These are phyloP conservation scores for Paramicrosporidium saccamoebae DNA, from an alignment of 371 early-diverging fungal genomes.

Conservation along the genomic window DNA sequence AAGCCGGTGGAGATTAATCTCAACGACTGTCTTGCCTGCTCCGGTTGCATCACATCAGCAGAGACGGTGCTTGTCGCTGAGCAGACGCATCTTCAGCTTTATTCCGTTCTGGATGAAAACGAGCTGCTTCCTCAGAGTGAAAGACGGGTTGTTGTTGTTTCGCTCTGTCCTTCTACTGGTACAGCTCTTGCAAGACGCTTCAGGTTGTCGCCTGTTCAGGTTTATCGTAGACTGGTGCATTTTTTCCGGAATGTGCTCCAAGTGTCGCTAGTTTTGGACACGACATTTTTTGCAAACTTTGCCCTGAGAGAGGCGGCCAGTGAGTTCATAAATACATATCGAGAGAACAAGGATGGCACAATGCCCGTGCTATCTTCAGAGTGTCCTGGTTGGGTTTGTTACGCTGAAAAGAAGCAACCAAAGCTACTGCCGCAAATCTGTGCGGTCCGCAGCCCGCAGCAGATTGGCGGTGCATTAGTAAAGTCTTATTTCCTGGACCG, in stretches of 20 bases:
- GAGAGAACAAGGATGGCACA: background rate
- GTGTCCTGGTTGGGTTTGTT: constrained; percentile 87
- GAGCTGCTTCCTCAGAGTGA: constrained; percentile 8
- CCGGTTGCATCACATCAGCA: constrained; percentile 89
- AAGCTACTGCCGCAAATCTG: constrained; percentile 44
- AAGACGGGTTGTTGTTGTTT: background rate
- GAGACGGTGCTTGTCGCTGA: constrained; percentile 61
- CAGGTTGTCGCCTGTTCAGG: constrained; percentile 35
- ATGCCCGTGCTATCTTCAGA: constrained; percentile 42
- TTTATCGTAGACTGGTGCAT: constrained; percentile 66
- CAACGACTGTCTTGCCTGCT: constrained; percentile 90
- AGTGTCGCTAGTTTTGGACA: constrained; percentile 49
- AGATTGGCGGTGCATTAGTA: constrained; percentile 65
- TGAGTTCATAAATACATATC: constrained; percentile 48
- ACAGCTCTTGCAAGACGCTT: constrained; percentile 9
- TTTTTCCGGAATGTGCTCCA: constrained; percentile 46
- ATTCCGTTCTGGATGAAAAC: constrained; percentile 27
- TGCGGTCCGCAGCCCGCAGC: constrained; percentile 67
- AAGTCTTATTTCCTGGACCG: constrained; percentile 35
- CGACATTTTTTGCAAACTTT: constrained; percentile 48
- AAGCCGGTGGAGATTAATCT: constrained; percentile 50
- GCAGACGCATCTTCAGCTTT: constrained; percentile 64
- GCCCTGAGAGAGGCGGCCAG: constrained; percentile 40
- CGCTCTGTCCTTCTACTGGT: constrained; percentile 4
- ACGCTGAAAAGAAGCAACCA: constrained; percentile 87